phyloP scores from a whole-genome alignment of 345 rosid genomes.

The Brassica incana region DNA sequence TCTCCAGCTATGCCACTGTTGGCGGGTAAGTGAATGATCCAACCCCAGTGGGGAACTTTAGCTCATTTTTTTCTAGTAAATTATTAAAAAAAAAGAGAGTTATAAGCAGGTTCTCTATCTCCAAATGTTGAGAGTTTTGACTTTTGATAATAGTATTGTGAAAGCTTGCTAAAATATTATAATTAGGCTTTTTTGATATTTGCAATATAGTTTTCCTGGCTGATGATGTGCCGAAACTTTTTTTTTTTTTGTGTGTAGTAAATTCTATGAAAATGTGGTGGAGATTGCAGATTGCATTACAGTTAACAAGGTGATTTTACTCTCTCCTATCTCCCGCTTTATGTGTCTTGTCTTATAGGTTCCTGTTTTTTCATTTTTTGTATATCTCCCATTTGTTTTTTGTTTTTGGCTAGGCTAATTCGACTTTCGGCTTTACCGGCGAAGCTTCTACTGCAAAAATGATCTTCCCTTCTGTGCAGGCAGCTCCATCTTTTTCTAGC shows the following conservation, averaged over 20 bases:
- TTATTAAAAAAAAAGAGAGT: neutral
- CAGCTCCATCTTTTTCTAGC: conserved; percentile 91
- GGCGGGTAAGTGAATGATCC: conserved; percentile 58
- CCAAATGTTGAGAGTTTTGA: neutral
- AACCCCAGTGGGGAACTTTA: too few species aligned
- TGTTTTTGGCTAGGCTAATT: conserved; percentile 47
- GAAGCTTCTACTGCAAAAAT: conserved; percentile 92
- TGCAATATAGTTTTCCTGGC: neutral
- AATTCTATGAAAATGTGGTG: conserved; percentile 90
- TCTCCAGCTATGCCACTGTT: conserved; percentile 82
- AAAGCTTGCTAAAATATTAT: too few species aligned
- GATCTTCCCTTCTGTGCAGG: conserved; percentile 94
- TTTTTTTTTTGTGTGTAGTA: conserved; percentile 41
- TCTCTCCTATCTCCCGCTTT: neutral
- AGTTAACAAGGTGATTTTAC: conserved; percentile 60
- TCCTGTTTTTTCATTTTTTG: neutral
- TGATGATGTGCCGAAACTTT: conserved; percentile 5
- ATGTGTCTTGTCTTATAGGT: neutral
- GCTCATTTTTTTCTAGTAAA: neutral
- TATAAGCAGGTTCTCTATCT: neutral
- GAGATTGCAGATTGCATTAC: conserved; percentile 82
- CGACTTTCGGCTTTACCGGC: conserved; percentile 90
- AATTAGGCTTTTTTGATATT: neutral
- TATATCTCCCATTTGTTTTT: neutral
- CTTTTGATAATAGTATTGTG: neutral